These are phyloP conservation scores for Alopecurus myosuroides DNA, from an alignment of 176 grass and related monocot species.

Conservation along the genomic window DNA sequence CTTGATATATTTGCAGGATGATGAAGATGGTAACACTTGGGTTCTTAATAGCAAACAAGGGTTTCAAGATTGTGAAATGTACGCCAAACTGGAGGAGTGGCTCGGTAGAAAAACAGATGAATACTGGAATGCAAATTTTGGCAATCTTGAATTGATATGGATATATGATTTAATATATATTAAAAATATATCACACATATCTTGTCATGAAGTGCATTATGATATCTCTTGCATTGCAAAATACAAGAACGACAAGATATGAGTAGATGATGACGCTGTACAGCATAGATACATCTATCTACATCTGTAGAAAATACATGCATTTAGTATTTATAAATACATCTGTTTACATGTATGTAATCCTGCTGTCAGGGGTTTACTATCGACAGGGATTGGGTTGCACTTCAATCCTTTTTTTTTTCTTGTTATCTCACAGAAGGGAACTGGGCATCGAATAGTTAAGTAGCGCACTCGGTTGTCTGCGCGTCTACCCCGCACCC, in stretches of 20 bases:
- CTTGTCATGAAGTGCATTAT: background rate
- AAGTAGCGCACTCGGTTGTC: too few relatives aligned
- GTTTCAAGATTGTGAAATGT: constrained; percentile 83
- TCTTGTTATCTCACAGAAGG: background rate
- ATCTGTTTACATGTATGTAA: background rate
- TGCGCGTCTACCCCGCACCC: too few relatives aligned
- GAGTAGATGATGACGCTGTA: background rate
- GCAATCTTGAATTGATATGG: constrained; percentile 56
- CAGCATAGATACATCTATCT: background rate
- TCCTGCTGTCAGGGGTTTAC: background rate
- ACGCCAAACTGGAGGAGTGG: constrained; percentile 75
- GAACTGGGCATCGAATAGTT: too few relatives aligned
- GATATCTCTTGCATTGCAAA: background rate
- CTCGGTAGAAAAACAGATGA: constrained; percentile 56
- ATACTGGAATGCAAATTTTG: constrained; percentile 69
- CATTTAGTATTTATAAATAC: background rate
- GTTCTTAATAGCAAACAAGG: constrained; percentile 88
- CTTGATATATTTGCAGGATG: constrained; percentile 49
- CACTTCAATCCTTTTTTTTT: background rate
- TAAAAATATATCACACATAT: constrained; percentile 9
- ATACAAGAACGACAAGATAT: background rate
- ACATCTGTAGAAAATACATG: background rate
- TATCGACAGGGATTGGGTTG: background rate
- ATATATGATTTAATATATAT: background rate
- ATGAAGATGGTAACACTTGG: constrained; percentile 56